Conservation (phyloP, 192 early-diverging fungal genomes). For the Lunasporangiospora selenospora region DNA sequence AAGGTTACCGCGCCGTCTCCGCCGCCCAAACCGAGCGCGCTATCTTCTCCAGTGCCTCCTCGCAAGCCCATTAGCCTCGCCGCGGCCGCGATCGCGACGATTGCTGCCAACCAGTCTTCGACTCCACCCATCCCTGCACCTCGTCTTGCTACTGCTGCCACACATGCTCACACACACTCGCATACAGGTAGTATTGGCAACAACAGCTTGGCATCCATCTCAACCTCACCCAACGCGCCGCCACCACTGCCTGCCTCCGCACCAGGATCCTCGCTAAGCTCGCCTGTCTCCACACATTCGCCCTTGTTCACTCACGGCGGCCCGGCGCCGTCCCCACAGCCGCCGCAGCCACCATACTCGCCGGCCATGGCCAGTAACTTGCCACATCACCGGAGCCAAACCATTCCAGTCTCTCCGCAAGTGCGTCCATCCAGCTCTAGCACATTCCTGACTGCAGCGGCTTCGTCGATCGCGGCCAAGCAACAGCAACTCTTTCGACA, state of each 20-base stretch:
- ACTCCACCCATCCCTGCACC: slow-evolving; percentile 26
- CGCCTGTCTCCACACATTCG: slow-evolving; percentile 14
- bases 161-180: too few relatives aligned
- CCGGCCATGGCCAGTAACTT: background rate
- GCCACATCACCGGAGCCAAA: slow-evolving; percentile 30
- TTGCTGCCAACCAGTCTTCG: slow-evolving; percentile 11
- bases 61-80: slow-evolving; percentile 24
- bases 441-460: slow-evolving; percentile 21
- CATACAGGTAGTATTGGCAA: too few relatives aligned
- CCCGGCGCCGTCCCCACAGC: background rate
- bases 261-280: slow-evolving; percentile 15
- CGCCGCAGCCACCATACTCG: background rate
- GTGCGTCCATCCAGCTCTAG: slow-evolving; percentile 24
- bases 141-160: background rate
- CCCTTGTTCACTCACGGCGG: background rate
- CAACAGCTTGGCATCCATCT: slow-evolving; percentile 1
- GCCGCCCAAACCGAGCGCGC: slow-evolving; percentile 34
- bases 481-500: slow-evolving; percentile 21
- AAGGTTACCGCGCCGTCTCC: slow-evolving; percentile 23
- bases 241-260: background rate
- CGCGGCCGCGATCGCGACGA: slow-evolving; percentile 29
- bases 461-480: slow-evolving; percentile 24
- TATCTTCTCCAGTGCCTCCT: slow-evolving; percentile 25
- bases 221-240: background rate
- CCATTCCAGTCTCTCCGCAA: slow-evolving; percentile 30